Evolutionary conservation across 176 grass and related monocot species (phyloP), one percentile per base, ranked within the genome.

Genomic region (Lolium perenne): DNA sequence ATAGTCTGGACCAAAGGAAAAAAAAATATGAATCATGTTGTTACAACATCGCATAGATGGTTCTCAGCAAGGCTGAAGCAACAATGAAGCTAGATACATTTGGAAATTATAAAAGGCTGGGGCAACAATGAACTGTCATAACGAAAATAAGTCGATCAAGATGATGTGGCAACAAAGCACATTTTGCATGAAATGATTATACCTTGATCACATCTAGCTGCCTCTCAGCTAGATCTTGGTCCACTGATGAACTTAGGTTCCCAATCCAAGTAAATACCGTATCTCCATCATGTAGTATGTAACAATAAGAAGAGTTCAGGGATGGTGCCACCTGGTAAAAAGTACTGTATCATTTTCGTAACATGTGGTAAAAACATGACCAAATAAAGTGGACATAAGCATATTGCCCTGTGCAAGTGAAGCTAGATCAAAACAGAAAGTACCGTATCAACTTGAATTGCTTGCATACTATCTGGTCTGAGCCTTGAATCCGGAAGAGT

Each of bases 391-490:
- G 54, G 20, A 58, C 53, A 88, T 41, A 38, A 81, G 40, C 18
- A 73, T 40, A 74, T 38, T 63, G 60, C 61, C 35, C 61, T 81
- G n/a, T 83, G 5, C 56, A 83, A 83, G 45, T 38, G 38, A 85
- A 80, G 17, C 88, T 54, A 87, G 63, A 86, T 26, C 55, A 57
- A 78, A 67, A 71, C 54, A 46, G 16, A 80, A 85, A 47, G 43
- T 95, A 96, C 97, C 86, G 86, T 89, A 79, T 98, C 94, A 88
- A 98, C 97, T 98, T 98, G 97, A 90, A 98, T 96, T 86, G 97
- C 97, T 94, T 98, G 97, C 94, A 98, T 98, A 86, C 95, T 98
- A 77, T 98, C 97, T 90, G 97, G 97, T 86, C 97, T 71, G 92
- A 95, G 51, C 97, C 97, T 91, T 98, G 97, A 86, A 98, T 56